Base-by-base conservation (phyloP, 352 stramenopile genomes). In the Phytopythium montanum region DNA sequence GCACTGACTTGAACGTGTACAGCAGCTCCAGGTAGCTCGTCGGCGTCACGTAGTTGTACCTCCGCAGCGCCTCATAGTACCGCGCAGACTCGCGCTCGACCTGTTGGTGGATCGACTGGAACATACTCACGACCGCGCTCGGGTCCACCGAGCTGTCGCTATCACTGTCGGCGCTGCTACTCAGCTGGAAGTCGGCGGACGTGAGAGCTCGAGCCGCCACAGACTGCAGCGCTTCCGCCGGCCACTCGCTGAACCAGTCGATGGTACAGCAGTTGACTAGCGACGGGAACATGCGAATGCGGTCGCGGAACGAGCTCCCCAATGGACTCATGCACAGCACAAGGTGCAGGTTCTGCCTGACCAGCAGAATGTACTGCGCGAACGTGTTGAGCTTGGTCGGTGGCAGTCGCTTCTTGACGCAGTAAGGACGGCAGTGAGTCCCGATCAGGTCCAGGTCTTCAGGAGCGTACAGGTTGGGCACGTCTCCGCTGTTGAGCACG, bases 321-420 rank as follows among this genome's bases (percentile, higher is more conserved):
- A 95, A 78, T 0, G 85, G 87, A 41, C 83, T 92, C 85, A 94
- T 94, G 44, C 85, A 94, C 36, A 98, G 82, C 29, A 97, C 90
- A 45, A 97, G 66, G 59, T 97, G 89, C 34, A 98, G 91, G 64
- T 98, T 98, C 25, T 79, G 77, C 5, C 92, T 78, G 26, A 98
- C 94, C 26, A 92, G 83, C 33, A 95, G 85, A 56, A 98, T 87
- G 67, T 97, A 98, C 72, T 98, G 91, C 56, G 94, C 73, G 61
- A 97, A 98, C 9, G 97, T 97, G 62, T 98, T 98, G 21, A 96
- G 92, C 65, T 97, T 97, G 1, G 92, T 98, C 5, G 92, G 89
- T 3, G 87, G 79, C 29, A 98, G 80, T 29, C 95, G 81, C 36
- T 92, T 87, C 56, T 96, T 97, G 57, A 90, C 78, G 62, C 92